These are phyloP conservation scores for Aspergillus novofumigatus DNA, from an alignment of 2,329 filamentous ascomycete species.

Conservation along the genomic window DNA sequence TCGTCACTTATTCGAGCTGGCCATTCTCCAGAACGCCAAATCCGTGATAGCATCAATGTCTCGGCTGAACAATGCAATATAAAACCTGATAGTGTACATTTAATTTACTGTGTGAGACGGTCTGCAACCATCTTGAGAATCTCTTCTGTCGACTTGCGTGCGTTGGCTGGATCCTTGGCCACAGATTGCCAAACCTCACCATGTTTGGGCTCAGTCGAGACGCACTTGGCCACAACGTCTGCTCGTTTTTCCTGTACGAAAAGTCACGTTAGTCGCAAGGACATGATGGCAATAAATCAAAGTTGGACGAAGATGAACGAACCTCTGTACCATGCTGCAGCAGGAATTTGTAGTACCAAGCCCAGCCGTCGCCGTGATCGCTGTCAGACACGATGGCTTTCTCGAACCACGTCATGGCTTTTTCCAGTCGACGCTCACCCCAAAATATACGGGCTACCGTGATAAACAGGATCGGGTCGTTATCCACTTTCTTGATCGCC, in stretches of 20 bases:
- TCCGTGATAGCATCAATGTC: neutral
- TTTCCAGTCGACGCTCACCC: slow-evolving; percentile 86
- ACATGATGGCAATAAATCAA: neutral
- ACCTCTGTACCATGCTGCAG: slow-evolving; percentile 82
- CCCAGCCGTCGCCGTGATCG: slow-evolving; percentile 90
- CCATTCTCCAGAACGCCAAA: slow-evolving; percentile 3
- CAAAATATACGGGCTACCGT: slow-evolving; percentile 95
- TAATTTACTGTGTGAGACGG: slow-evolving; percentile 14
- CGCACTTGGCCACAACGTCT: slow-evolving; percentile 78
- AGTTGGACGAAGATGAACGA: slow-evolving; percentile 21
- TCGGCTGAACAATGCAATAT: neutral
- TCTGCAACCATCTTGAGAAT: slow-evolving; percentile 74
- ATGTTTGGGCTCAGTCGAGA: slow-evolving; percentile 80
- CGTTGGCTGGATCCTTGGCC: slow-evolving; percentile 81
- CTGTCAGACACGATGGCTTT: slow-evolving; percentile 85
- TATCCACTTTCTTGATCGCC: slow-evolving; percentile 95
- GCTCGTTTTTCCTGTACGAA: slow-evolving; percentile 67
- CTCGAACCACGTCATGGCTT: slow-evolving; percentile 95
- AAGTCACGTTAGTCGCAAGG: neutral
- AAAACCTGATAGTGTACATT: neutral
- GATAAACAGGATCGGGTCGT: slow-evolving; percentile 82
- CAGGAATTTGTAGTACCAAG: slow-evolving; percentile 95
- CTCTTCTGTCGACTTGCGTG: slow-evolving; percentile 70
- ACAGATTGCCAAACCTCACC: slow-evolving; percentile 88
- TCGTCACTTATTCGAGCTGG: neutral